phyloP scores from a whole-genome alignment of 164 flowering plant genomes.

The Annona squamosa region DNA sequence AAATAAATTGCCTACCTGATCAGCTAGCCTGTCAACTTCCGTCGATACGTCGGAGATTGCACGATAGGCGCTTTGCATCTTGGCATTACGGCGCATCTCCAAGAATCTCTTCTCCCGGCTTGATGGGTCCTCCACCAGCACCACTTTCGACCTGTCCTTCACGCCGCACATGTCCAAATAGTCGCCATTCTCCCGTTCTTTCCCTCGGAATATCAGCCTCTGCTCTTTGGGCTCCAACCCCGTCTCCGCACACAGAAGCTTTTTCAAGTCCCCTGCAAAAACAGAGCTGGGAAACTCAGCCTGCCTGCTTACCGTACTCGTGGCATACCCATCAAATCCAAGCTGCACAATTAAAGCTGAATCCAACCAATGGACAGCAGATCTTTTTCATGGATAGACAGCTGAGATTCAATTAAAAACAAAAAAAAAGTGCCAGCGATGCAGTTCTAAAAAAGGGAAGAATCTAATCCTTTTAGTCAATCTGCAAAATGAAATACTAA shows the following conservation, averaged over 20 bases:
- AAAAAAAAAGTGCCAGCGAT: no score
- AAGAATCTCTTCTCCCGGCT: slow-evolving; percentile 48
- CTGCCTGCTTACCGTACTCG: background rate
- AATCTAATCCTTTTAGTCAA: no score
- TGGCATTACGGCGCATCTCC: slow-evolving; percentile 52
- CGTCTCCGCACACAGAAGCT: slow-evolving; percentile 44
- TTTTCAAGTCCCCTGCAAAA: slow-evolving; percentile 65
- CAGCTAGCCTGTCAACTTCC: slow-evolving; percentile 61
- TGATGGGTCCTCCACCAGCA: slow-evolving; percentile 51
- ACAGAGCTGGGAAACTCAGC: background rate
- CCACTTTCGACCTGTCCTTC: slow-evolving; percentile 56
- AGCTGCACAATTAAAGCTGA: background rate
- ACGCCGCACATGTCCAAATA: slow-evolving; percentile 55
- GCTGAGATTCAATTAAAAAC: no score
- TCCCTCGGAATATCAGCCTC: slow-evolving; percentile 45
- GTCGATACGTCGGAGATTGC: slow-evolving; percentile 46
- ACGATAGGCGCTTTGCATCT: slow-evolving; percentile 47
- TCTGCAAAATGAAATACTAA: no score
- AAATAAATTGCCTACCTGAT: slow-evolving; percentile 37
- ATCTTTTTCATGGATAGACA: no score
- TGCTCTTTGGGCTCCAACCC: slow-evolving; percentile 59
- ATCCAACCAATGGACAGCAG: no score
- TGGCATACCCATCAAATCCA: background rate
- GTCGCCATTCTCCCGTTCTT: slow-evolving; percentile 47
- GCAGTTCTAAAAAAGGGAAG: no score